Evolutionary conservation across 306 rosid species (phyloP), one percentile per base, ranked within the genome.

Genomic region (Cyamopsis tetragonoloba): DNA sequence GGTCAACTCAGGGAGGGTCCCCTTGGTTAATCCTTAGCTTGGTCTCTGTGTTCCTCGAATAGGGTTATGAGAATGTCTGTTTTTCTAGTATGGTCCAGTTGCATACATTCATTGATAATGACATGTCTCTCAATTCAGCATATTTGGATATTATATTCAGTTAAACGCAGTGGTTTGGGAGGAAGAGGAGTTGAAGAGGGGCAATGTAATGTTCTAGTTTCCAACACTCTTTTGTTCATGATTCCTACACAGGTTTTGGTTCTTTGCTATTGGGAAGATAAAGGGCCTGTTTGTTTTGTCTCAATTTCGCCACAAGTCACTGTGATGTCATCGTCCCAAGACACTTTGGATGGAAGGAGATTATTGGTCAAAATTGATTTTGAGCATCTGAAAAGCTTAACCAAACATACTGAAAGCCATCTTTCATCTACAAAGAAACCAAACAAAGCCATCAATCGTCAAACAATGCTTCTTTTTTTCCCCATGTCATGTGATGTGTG

Each of bases 231-330:
- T 38, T 19, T 79, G 67, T 72, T 68, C 67, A 51, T 81, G 81
- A 61, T 77, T 76, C 74, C 65, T 83, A 76, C 82, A 73, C 78
- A 77, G 77, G 80, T 83, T 79, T 80, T 72, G 73, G 82, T 79
- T 72, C 62, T 42, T 68, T 68, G 41, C 81, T 68, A 78, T 78
- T 68, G 84, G 65, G 74, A 80, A 73, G 72, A 68, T 57, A 76
- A 77, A 50, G 79, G n/a, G n/a, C n/a, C n/a, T n/a, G n/a, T n/a
- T n/a, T n/a, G n/a, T n/a, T n/a, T n/a, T n/a, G n/a, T n/a, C n/a
- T n/a, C n/a, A n/a, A n/a, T n/a, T n/a, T n/a, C n/a, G n/a, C n/a
- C n/a, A n/a, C n/a, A n/a, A n/a, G n/a, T n/a, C n/a, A n/a, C n/a
- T n/a, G n/a, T n/a, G n/a, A n/a, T n/a, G n/a, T n/a, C n/a, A n/a